Conservation (phyloP, 1,284 basidiomycete species). For the Apiotrichum porosum region DNA sequence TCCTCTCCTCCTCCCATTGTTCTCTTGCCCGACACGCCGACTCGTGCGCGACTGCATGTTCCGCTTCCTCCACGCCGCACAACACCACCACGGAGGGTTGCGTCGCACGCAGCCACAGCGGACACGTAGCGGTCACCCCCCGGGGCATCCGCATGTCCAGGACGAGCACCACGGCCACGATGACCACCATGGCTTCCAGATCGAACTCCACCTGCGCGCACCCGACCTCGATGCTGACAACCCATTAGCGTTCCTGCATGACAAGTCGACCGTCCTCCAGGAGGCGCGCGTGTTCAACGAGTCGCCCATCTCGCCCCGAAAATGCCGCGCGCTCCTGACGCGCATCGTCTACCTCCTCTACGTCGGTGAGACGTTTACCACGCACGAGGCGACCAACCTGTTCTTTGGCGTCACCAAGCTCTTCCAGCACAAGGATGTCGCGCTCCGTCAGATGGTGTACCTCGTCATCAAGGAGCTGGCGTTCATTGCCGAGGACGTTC, state of each 20-base stretch:
- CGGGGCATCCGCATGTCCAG: no score
- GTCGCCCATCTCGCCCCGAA: constrained; percentile 92
- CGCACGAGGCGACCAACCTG: constrained; percentile 93
- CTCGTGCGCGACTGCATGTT: no score
- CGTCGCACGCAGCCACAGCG: no score
- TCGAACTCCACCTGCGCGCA: neutral
- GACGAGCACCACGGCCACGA: neutral
- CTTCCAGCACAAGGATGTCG: constrained; percentile 99
- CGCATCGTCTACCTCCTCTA: constrained; percentile 95
- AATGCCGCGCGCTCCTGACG: constrained; percentile 93
- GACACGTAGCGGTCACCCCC: no score
- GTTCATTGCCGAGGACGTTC: constrained; percentile 94
- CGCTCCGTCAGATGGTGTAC: constrained; percentile 96
- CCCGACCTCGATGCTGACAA: neutral
- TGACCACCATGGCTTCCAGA: neutral
- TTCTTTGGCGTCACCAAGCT: constrained; percentile 99
- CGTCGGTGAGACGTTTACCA: constrained; percentile 89
- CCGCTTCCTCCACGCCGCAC: no score
- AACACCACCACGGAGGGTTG: neutral
- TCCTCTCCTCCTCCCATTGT: neutral
- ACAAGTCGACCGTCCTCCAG: constrained; percentile 93
- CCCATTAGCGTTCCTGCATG: constrained; percentile 56
- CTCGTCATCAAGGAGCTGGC: constrained; percentile 98
- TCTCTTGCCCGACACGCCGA: neutral
- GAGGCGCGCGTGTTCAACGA: constrained; percentile 99